phyloP scores from a whole-genome alignment of 2,329 filamentous ascomycete species.

The Fusarium sp. region DNA sequence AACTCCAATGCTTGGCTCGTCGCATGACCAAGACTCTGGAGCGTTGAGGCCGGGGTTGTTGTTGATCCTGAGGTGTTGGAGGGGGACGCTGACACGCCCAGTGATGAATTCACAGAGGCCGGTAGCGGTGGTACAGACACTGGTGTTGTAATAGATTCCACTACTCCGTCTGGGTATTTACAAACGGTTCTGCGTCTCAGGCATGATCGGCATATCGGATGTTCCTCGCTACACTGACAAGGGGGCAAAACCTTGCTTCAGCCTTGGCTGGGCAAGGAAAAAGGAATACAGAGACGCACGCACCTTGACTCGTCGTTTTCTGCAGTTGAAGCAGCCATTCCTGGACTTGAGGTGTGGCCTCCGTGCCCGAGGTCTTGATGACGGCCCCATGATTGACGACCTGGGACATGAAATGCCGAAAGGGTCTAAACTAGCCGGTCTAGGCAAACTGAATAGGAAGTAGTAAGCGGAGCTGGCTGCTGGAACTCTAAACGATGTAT shows the following conservation, averaged over 20 bases:
- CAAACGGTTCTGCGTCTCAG: neutral
- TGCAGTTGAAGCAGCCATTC: neutral
- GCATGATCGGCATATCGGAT: neutral
- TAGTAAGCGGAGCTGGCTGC: neutral
- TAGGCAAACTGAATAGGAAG: fast-evolving
- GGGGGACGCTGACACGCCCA: fast-evolving
- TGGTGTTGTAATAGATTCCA: fast-evolving
- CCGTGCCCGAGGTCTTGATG: neutral
- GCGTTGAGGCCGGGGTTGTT: fast-evolving
- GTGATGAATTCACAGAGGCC: fast-evolving
- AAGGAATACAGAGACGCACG: fast-evolving
- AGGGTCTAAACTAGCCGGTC: neutral
- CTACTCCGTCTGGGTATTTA: neutral
- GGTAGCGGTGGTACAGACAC: fast-evolving
- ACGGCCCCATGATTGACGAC: neutral
- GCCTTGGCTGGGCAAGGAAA: fast-evolving
- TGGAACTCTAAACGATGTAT: fast-evolving
- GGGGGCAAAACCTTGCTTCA: neutral
- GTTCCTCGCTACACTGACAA: neutral
- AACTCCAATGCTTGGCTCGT: fast-evolving
- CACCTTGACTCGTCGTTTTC: neutral
- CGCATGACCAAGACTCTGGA: neutral
- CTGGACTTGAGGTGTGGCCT: neutral
- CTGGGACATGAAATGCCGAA: neutral
- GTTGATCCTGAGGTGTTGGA: neutral